phyloP scores from a whole-genome alignment of 371 early-diverging fungal species.

The Mortierella sp. region DNA sequence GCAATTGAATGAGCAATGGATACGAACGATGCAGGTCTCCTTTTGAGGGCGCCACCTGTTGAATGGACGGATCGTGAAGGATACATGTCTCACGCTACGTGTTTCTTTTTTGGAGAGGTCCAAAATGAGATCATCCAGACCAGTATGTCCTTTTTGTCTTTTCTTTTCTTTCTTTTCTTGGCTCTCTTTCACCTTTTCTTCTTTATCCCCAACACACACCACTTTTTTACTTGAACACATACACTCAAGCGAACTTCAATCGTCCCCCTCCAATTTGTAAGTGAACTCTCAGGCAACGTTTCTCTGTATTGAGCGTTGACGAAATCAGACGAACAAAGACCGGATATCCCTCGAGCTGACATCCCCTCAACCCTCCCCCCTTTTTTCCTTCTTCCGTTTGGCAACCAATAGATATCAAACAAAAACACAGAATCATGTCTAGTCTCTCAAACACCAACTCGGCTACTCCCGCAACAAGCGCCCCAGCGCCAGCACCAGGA shows the following conservation, averaged over 20 bases:
- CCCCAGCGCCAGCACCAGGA: background rate
- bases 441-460: background rate
- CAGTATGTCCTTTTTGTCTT: background rate
- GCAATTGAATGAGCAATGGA: no score
- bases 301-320: background rate
- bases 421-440: constrained; percentile 17
- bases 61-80: background rate
- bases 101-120: background rate
- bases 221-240: background rate
- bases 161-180: background rate
- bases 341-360: background rate
- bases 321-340: background rate
- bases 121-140: constrained; percentile 10
- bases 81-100: constrained; percentile 10
- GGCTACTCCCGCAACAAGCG: background rate
- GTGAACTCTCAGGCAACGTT: background rate
- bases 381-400: background rate
- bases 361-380: background rate
- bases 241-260: background rate
- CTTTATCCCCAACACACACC: background rate
- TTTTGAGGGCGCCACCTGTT: no score
- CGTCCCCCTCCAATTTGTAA: background rate
- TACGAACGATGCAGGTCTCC: no score
- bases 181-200: background rate
- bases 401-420: background rate